Evolutionary conservation across 306 rosid species (phyloP), one percentile per base, ranked within the genome.

Genomic region (Sicyos edulis): DNA sequence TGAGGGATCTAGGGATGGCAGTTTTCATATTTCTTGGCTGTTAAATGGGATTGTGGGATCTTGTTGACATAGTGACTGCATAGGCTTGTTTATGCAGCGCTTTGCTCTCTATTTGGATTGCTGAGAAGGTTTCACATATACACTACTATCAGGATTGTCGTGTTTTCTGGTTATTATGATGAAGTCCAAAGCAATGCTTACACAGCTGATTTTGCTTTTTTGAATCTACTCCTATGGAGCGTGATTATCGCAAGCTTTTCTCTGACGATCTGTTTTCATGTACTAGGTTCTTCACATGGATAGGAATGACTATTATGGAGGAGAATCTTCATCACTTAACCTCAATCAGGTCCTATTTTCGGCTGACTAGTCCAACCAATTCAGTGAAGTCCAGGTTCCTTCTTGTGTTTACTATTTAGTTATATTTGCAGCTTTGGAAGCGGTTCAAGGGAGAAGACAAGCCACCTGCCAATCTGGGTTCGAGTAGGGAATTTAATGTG

Each of bases 231-330:
- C 13, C 45, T 13, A 32, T 61, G n/a, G 21, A 15, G 20, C 19
- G 16, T 61, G 67, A 13, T 17, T 10, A n/a, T 24, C 16, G 50
- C 44, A 20, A 14, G 29, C 14, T 42, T 54, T 24, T 57, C 10
- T 42, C 49, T 72, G 71, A 71, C 69, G n/a, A 29, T 56, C 37
- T 13, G 64, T 10, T 72, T 2, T 61, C 37, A 16, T 75, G 75
- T 69, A 37, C 47, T 78, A 90, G 96, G 98, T 93, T 66, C 90
- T 93, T 82, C 98, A 93, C 70, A 93, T 93, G 96, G 98, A 93
- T 62, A 83, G 96, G 77, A 93, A 93, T 81, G 98, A 93, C 70
- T 91, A 93, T 54, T 90, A 93, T 32, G 98, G 98, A 50, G 98
- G 98, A 78, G 96, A 91, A 62, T 93, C 97, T 47, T 78, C 98